Conservation (phyloP, 768 basidiomycete species). For the Scleroderma bovista region DNA sequence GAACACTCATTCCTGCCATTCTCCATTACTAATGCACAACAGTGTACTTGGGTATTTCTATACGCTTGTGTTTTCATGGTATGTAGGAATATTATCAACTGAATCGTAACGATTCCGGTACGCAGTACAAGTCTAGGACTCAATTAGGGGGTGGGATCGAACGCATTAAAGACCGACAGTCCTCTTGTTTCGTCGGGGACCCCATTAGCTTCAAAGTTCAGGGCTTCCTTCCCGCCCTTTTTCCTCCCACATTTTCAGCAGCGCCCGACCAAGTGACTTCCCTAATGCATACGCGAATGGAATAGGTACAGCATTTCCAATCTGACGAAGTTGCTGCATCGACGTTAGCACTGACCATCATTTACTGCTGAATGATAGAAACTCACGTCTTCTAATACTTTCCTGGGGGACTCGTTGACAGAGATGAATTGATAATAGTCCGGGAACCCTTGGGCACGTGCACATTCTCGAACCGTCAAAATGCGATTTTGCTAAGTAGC, state of each 20-base stretch:
- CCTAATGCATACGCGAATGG: constrained; percentile 64
- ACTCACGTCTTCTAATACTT: constrained; percentile 49
- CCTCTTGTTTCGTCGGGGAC: background rate
- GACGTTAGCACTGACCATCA: background rate
- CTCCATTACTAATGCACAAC: background rate
- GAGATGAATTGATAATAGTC: constrained; percentile 63
- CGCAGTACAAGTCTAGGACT: too few relatives aligned
- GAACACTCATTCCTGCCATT: background rate
- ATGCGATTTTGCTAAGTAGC: constrained; percentile 61
- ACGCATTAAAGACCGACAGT: too few relatives aligned
- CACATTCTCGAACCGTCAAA: constrained; percentile 59
- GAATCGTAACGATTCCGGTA: too few relatives aligned
- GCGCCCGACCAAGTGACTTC: constrained; percentile 36
- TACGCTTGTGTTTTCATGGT: too few relatives aligned
- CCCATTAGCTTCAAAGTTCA: constrained; percentile 5
- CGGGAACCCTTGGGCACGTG: constrained; percentile 75
- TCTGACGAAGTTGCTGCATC: constrained; percentile 64
- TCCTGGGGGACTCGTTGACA: constrained; percentile 27
- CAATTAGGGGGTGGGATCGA: too few relatives aligned
- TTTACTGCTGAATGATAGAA: background rate
- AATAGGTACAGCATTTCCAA: constrained; percentile 77
- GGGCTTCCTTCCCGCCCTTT: constrained; percentile 42
- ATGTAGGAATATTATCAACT: background rate
- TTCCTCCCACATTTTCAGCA: constrained; percentile 42
- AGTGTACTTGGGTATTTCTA: background rate